These are phyloP conservation scores for Pouteria glomerata DNA, from an alignment of 148 eudicot genomes.

Conservation along the genomic window DNA sequence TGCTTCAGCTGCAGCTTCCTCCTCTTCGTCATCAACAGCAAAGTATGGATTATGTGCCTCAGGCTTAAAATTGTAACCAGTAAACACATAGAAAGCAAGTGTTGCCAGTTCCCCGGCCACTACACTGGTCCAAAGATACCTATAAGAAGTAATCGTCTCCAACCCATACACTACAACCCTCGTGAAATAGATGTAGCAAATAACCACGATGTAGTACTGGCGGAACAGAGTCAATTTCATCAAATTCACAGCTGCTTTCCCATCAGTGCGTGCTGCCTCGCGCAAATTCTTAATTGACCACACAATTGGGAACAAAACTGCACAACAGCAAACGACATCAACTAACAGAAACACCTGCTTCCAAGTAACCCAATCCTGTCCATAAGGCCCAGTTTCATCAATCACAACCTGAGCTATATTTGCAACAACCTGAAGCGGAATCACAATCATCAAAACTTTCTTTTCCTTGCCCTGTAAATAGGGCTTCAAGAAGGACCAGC, in stretches of 20 bases:
- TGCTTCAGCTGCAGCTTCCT: constrained; percentile 66
- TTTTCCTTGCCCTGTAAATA: constrained; percentile 72
- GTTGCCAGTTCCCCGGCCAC: constrained; percentile 65
- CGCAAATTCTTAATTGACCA: constrained; percentile 80
- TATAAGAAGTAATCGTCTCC: constrained; percentile 67
- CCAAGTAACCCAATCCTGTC: constrained; percentile 67
- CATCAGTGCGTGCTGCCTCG: constrained; percentile 64
- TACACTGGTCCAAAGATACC: constrained; percentile 61
- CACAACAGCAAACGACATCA: constrained; percentile 73
- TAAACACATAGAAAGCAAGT: constrained; percentile 61
- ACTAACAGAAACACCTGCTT: constrained; percentile 73
- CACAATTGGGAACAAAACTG: constrained; percentile 71
- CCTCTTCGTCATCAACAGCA: constrained; percentile 69
- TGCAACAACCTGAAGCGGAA: constrained; percentile 72
- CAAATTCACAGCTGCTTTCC: constrained; percentile 76
- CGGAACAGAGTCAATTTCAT: constrained; percentile 69
- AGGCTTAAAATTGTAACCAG: constrained; percentile 64
- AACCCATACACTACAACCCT: constrained; percentile 67
- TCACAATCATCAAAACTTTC: constrained; percentile 73
- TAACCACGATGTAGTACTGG: constrained; percentile 71
- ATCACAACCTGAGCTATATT: constrained; percentile 68
- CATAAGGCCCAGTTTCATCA: constrained; percentile 64
- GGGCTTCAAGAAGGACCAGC: constrained; percentile 84
- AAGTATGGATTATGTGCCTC: constrained; percentile 69
- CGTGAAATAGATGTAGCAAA: constrained; percentile 73